Base-by-base conservation (phyloP, 2,329 filamentous ascomycete genomes). In the Arachnopeziza araneosa region DNA sequence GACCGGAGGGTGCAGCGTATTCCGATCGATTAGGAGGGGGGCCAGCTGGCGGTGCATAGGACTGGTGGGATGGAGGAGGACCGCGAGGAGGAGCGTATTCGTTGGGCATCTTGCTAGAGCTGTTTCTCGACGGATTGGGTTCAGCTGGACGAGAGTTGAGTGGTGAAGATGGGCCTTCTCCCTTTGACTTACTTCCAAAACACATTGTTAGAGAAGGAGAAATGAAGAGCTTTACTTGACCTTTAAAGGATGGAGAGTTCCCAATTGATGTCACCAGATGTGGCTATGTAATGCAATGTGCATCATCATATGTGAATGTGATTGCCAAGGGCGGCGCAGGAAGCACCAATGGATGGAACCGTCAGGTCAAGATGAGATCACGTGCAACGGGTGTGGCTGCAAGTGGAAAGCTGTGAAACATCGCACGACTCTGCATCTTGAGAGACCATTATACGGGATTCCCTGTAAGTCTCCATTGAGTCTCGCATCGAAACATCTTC, bases 1-100 rank as follows among this genome's bases (percentile, higher is more conserved):
- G 74, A 0, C 71, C 72, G 3, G 66, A 57, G 14, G 69, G 73
- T 10, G 72, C 67, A 19, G 67, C 67, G 57, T 69, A 73, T 23
- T 57, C 30, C 14, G 51, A 22, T 72, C 0, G 74, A 67, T 44
- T 44, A 7, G 73, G 36, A 44, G 36, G 36, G 12, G 73, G 75
- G 0, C 75, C 75, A 0, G 75, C 65, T 0, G 75, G 77, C 26
- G 76, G 75, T 5, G 69, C 71, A 22, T 69, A 73, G 32, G 36
- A 19, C 12, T 68, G 58, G 4, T 58, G 53, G 8, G n/a, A n/a
- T n/a, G 67, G 69, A 24, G 68, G 69, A 55, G 65, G 65, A 0
- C 71, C 73, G 1, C 68, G 55, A 24, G 67, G 66, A 52, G 67
- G 59, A 8, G 60, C 52, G 48, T 67, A 62, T 10, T 54, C 53